Evolutionary conservation across 2,329 filamentous ascomycete genomes (phyloP).

Genomic region (Phaeoacremonium minimum): DNA sequence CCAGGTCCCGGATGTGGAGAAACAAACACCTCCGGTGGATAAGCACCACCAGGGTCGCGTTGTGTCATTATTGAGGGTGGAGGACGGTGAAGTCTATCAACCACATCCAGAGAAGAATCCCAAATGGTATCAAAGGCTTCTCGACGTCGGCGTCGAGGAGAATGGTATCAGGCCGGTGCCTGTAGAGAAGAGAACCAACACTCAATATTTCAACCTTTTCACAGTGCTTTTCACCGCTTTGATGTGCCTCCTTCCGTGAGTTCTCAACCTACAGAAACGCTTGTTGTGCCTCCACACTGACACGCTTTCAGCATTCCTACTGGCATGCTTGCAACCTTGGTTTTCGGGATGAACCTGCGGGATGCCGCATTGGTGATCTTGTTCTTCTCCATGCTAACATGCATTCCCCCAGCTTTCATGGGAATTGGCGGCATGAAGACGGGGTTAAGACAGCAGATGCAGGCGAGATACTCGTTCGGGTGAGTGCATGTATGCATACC

Average conservation of each 20-base stretch:
- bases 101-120: slow-evolving; percentile 20
- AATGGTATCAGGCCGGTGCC: slow-evolving; percentile 55
- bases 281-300: no score
- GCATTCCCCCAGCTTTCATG: slow-evolving; percentile 49
- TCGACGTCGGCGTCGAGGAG: slow-evolving; percentile 43
- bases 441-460: slow-evolving; percentile 55
- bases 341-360: slow-evolving; percentile 48
- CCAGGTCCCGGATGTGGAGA: slow-evolving; percentile 13
- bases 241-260: slow-evolving; percentile 53
- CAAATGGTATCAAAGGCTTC: slow-evolving; percentile 35
- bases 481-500: slow-evolving; percentile 16
- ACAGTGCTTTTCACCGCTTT: slow-evolving; percentile 57
- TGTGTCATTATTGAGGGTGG: slow-evolving; percentile 17
- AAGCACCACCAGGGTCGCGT: slow-evolving; percentile 11
- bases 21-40: slow-evolving; percentile 4
- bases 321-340: slow-evolving; percentile 52
- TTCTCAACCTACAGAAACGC: no score
- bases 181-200: slow-evolving; percentile 46
- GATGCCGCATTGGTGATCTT: slow-evolving; percentile 53
- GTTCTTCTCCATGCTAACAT: slow-evolving; percentile 53
- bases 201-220: slow-evolving; percentile 50
- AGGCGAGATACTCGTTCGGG: slow-evolving; percentile 58
- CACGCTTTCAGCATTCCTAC: slow-evolving; percentile 42
- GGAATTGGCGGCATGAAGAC: slow-evolving; percentile 50
- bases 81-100: slow-evolving; percentile 27